Base-by-base conservation (phyloP, 768 basidiomycete genomes). In the Udeniomyces megalosporus region DNA sequence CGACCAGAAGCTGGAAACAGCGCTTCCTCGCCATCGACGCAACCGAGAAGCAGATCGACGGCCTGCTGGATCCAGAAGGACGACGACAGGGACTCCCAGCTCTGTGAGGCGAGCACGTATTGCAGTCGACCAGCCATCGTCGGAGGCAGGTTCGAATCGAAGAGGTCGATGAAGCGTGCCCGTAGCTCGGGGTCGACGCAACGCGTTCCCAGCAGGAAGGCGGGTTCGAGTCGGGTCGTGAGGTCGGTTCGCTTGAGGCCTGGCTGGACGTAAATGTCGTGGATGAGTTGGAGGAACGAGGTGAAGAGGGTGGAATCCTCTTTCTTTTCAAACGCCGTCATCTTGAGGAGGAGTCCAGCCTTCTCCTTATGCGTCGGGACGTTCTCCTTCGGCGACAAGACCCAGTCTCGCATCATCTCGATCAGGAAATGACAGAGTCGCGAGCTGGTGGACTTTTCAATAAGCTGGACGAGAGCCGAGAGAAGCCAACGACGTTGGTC, bases 331-430 rank as follows among this genome's bases (percentile, higher is more conserved):
- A 83, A 90, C 11, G 80, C 76, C 6, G 80, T 79, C 90, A 99
- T 92, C 71, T 87, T 88, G 69, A 86, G 83, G 65, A 99, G 73
- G 34, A 97, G 75, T 31, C 79, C 84, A 2, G 92, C 85, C 73
- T 96, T 97, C 75, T 99, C 95, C 74, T 95, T 96, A 80, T 87
- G 84, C 0, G 86, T 86, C 7, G 92, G 92, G 71, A 86, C 86
- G 6, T 67, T 52, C 61, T 95, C 89, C 57, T 84, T 85, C 68
- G 81, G 82, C 47, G 84, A 81, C 67, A 93, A 76, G n/a, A 88
- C 85, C 92, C 93, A 97, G 28, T 84, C 84, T 52, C 85, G 80
- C 53, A 86, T 81, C 60, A 96, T 80, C 60, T 90, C 85, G 24
- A 99, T 79, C 66, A 95, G 80, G 70, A 85, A 88, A 15, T 81